Evolutionary conservation across 1,284 basidiomycete species (phyloP).

Genomic region (Tilletia walkeri): DNA sequence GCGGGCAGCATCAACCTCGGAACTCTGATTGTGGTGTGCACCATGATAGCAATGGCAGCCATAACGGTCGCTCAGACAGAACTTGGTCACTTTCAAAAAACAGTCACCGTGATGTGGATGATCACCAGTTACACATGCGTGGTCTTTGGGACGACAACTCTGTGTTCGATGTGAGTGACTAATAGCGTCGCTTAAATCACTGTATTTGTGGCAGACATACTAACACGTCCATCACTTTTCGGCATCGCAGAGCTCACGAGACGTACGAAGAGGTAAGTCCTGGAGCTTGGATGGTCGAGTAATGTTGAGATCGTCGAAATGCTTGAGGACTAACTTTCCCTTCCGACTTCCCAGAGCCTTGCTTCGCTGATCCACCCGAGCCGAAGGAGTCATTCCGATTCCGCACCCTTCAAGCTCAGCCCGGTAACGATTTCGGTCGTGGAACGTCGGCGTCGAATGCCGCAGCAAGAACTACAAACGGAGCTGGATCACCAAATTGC

Average conservation of each 20-base stretch:
- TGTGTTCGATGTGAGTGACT: constrained; percentile 8
- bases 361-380: neutral
- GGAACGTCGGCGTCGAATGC: neutral
- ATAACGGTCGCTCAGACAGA: neutral
- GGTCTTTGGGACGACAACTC: constrained; percentile 8
- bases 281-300: neutral
- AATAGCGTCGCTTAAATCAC: too few species aligned
- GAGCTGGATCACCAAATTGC: neutral
- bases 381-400: neutral
- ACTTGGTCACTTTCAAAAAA: neutral
- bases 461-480: neutral
- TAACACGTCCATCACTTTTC: neutral
- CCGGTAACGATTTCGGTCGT: neutral
- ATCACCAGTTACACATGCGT: neutral
- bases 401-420: neutral
- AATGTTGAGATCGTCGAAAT: too few species aligned
- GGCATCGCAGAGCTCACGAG: neutral
- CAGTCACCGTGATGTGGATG: neutral
- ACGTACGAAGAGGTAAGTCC: constrained; percentile 1
- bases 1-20: constrained; percentile 1
- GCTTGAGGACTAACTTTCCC: too few species aligned
- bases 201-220: too few species aligned
- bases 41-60: neutral
- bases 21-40: neutral
- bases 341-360: neutral